Conservation (phyloP, 2,329 filamentous ascomycete genomes). For the Fusarium buharicum region DNA sequence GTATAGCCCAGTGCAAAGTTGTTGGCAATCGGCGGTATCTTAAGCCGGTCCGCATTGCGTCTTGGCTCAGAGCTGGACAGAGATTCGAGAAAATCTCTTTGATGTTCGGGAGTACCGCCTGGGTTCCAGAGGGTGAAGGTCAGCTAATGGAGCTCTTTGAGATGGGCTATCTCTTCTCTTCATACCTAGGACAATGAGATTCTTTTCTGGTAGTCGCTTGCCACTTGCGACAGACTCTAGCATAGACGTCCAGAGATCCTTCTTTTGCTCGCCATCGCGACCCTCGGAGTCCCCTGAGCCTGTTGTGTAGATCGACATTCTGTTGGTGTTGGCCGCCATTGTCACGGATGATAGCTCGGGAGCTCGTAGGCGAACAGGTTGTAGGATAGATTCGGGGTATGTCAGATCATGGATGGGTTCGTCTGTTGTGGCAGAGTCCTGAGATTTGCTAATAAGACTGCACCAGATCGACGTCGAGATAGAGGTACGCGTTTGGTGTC, state of each 20-base stretch:
- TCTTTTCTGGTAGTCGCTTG: conserved; percentile 91
- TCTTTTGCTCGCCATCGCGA: conserved; percentile 77
- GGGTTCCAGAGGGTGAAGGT: conserved; percentile 40
- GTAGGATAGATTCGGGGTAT: conserved; percentile 9
- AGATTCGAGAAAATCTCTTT: conserved; percentile 82
- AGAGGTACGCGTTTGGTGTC: conserved; percentile 35
- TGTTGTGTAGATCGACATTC: conserved; percentile 68
- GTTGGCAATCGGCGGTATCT: conserved; percentile 84
- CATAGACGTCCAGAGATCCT: conserved; percentile 95
- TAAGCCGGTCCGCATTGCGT: conserved; percentile 66
- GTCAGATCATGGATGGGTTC: conserved; percentile 25
- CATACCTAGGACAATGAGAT: conserved; percentile 84
- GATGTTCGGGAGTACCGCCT: conserved; percentile 85
- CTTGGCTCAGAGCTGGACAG: conserved; percentile 65
- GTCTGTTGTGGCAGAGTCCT: conserved; percentile 4
- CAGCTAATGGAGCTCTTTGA: conserved; percentile 40
- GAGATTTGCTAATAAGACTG: conserved; percentile 4
- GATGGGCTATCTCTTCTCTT: background rate
- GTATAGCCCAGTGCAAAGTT: conserved; percentile 94
- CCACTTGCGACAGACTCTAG: conserved; percentile 89
- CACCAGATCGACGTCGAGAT: conserved; percentile 7
- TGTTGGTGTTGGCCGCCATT: conserved; percentile 65
- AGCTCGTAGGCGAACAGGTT: conserved; percentile 23
- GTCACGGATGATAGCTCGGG: conserved; percentile 32
- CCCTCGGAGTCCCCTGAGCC: conserved; percentile 65